Base-by-base conservation (phyloP, 495 filamentous ascomycete genomes). In the Daldinia loculata region DNA sequence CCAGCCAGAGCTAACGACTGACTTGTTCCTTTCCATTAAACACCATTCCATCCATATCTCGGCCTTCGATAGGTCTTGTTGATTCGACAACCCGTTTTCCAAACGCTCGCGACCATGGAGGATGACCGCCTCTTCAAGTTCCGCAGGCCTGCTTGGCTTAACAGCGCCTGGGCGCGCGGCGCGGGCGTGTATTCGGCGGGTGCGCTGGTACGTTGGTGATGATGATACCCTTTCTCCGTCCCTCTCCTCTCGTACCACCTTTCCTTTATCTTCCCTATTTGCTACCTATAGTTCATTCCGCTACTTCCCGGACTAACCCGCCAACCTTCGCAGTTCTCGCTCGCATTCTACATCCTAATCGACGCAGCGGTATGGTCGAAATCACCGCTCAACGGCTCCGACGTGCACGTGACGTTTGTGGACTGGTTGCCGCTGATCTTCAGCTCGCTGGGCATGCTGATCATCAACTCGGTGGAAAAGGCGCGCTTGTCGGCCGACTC, bases 401-500 rank as follows among this genome's bases (percentile, higher is more conserved):
- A 88, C 78, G 87, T 97, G 58, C 94, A 99, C 84, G 89, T 99
- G 75, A 94, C 87, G 78, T 98, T 98, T 80, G 87, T 98, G 75
- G 96, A 99, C 86, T 99, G 96, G 96, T 92, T 99, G 71, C 96
- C 96, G 22, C 90, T 93, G 62, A 97, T 99, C 84, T 99, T 97
- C 84, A 92, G 89, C 51, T 86, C 89, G 56, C 87, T 98, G 22
- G 96, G 96, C 52, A 98, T 98, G 96, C 90, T 98, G 7, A 93
- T 98, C 71, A 98, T 99, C 88, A 99, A 98, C 85, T 92, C 89
- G 63, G 97, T 99, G 72, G 96, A 99, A 79, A 98, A 98, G 84
- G 87, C 89, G 12, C 85, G 94, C 19, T 83, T 99, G 74, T 90
- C 89, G 64, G 91, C 91, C 48, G 95, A 98, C 79, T 91, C 85